These are phyloP conservation scores for Nigrospora oryzae DNA, from an alignment of 2,329 filamentous ascomycete species.

Conservation along the genomic window DNA sequence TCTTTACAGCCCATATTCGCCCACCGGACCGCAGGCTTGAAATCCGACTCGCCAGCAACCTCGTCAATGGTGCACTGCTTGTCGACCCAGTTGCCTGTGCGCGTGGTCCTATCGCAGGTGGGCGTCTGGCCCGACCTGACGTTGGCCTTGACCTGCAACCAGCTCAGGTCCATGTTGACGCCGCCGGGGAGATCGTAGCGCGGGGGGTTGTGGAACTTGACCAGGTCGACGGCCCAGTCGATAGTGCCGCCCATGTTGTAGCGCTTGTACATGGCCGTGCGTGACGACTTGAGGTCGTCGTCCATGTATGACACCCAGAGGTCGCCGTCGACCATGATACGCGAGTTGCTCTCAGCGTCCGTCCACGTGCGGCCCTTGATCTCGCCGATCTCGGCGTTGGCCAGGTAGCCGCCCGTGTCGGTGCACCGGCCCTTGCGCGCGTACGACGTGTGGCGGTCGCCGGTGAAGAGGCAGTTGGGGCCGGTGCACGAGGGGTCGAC, in stretches of 20 bases:
- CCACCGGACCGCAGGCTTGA: too few species aligned
- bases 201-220: not conserved
- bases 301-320: slow-evolving; percentile 7
- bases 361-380: not conserved
- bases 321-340: not conserved
- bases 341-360: not conserved
- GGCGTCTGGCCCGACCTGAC: not conserved
- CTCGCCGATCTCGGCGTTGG: slow-evolving; percentile 16
- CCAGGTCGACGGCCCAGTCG: not conserved
- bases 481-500: slow-evolving; percentile 18
- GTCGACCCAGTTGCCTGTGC: too few species aligned
- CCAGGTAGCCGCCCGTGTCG: slow-evolving; percentile 1
- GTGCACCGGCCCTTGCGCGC: not conserved
- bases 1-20: too few species aligned
- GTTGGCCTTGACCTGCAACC: not conserved
- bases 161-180: not conserved
- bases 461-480: slow-evolving; percentile 12
- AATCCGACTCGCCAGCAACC: too few species aligned
- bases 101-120: not conserved
- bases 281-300: slow-evolving; percentile 9
- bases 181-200: not conserved
- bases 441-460: not conserved
- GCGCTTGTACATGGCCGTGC: slow-evolving; percentile 9
- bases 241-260: not conserved
- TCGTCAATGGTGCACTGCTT: too few species aligned